These are phyloP conservation scores for Mycosphaerella sp. DNA, from an alignment of 2,329 filamentous ascomycete species.

Conservation along the genomic window DNA sequence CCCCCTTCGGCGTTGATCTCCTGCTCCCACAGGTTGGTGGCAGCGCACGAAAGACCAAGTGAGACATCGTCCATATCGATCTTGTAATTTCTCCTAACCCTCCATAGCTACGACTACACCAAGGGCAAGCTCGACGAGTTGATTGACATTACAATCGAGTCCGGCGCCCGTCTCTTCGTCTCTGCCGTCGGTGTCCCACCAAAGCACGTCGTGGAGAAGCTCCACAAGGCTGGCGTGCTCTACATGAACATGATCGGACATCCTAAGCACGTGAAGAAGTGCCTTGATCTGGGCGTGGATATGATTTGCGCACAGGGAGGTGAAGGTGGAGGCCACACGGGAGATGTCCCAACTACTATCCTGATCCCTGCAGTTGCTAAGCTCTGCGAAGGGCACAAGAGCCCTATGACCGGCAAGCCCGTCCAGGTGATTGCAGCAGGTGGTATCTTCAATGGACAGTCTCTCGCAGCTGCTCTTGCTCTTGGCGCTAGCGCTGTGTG, in stretches of 20 bases:
- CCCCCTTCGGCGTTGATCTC: conserved; percentile 90
- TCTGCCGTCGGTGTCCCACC: conserved; percentile 93
- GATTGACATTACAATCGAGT: conserved; percentile 86
- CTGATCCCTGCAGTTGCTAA: conserved; percentile 90
- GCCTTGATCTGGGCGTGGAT: conserved; percentile 82
- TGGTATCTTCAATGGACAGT: conserved; percentile 87
- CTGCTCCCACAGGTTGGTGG: conserved; percentile 92
- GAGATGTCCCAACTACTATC: conserved; percentile 83
- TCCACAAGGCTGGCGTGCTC: conserved; percentile 79
- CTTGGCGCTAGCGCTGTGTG: conserved; percentile 89
- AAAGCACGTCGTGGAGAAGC: conserved; percentile 76
- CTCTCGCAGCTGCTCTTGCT: conserved; percentile 82
- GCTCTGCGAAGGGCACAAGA: conserved; percentile 71
- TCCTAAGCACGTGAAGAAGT: conserved; percentile 98
- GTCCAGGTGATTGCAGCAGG: conserved; percentile 92
- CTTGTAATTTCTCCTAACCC: conserved; percentile 8
- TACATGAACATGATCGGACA: conserved; percentile 99
- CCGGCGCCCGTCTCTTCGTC: conserved; percentile 86
- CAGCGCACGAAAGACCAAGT: conserved; percentile 91
- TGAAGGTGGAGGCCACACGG: conserved; percentile 75
- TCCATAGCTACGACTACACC: conserved; percentile 89
- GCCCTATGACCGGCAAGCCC: conserved; percentile 75
- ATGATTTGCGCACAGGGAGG: conserved; percentile 98
- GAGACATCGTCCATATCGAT: conserved; percentile 22
- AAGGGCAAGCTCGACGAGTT: conserved; percentile 96